Evolutionary conservation across 208 protist genomes (phyloP), one percentile per base, ranked within the genome.

Genomic region (Blastocrithidia nonstop): DNA sequence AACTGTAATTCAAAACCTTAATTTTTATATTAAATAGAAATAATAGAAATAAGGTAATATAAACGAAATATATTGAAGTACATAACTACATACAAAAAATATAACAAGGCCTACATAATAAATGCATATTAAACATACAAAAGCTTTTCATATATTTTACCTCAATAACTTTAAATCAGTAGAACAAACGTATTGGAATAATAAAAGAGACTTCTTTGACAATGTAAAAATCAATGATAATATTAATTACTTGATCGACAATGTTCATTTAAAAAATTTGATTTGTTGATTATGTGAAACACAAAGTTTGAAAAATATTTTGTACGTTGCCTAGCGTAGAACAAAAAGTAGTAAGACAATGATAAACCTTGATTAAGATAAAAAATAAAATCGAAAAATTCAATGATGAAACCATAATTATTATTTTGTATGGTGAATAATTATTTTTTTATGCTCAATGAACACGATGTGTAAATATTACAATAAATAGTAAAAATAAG

Each of bases 41-140:
- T 13, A 35, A 35, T 16, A 13, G n/a, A n/a, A 35, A 35, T 13
- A 13, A 13, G n/a, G 29, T 15, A 35, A 35, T 13, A 35, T 16
- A n/a, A 35, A n/a, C 13, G 13, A n/a, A 35, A 35, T 35, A n/a
- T 35, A n/a, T 35, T 13, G n/a, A n/a, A n/a, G 13, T 35, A n/a
- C 13, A 35, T 35, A 35, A 35, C n/a, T 35, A 35, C n/a, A 35
- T n/a, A n/a, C n/a, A n/a, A n/a, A n/a, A 35, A 35, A 13, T n/a
- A n/a, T 35, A 35, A 35, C n/a, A 35, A 35, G n/a, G n/a, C 13
- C n/a, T n/a, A n/a, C n/a, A n/a, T 35, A 35, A 35, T n/a, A 35
- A 35, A 35, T 35, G 13, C 29, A 16, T 35, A 35, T n/a, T n/a
- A 35, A 35, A 16, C 13, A 35, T 35, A 13, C 13, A 16, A 16